Evolutionary conservation across 1,139 yeast species (phyloP), one percentile per base, ranked within the genome.

Genomic region (Suhomyces yuchorum): DNA sequence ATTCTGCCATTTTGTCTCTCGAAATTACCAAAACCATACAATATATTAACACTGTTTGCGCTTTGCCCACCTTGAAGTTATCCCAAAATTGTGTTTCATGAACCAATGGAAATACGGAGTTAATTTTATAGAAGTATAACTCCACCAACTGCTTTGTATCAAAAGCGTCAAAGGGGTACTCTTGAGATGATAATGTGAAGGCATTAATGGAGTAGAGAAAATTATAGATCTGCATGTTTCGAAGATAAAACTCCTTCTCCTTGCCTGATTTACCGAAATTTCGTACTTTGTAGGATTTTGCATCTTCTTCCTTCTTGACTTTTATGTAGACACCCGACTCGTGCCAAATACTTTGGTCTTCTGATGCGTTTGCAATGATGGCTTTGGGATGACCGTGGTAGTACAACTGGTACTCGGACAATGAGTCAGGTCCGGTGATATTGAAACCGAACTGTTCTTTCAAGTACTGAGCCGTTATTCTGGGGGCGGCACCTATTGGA

Each of bases 31-130:
- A 54, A 1, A 72, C 54, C 50, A 71, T 65, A 22, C 66, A 61
- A 49, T 65, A 70, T 0, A 67, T 36, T n/a, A 67, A 43, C 7
- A 68, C 45, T 26, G 61, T 59, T 36, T 62, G 68, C 8, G 62
- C 61, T n/a, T 51, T 55, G 15, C 57, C 58, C 3, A 55, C 47
- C 7, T 54, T 48, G 50, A 58, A 70, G 35, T 60, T 65, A 8
- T 51, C 56, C 74, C 75, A 67, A 51, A 71, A 71, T 24, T 50
- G 46, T 15, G 45, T 30, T 42, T 63, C 70, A 35, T 63, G 60
- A 4, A 72, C 61, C 7, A 71, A 53, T 1, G 76, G 75, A 47
- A 71, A 65, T 2, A 71, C 54, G n/a, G 61, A 56, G 55, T 72
- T 71, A 26, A 71, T 49, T 47, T 70, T 68, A 49, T 52, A 57